A percentile compares a stretch with the other conserved stretches of the same genome.
These are phyloP conservation scores for Curvularia hawaiiensis DNA, from an alignment of 2,329 filamentous ascomycete species.

Conservation along the genomic window DNA sequence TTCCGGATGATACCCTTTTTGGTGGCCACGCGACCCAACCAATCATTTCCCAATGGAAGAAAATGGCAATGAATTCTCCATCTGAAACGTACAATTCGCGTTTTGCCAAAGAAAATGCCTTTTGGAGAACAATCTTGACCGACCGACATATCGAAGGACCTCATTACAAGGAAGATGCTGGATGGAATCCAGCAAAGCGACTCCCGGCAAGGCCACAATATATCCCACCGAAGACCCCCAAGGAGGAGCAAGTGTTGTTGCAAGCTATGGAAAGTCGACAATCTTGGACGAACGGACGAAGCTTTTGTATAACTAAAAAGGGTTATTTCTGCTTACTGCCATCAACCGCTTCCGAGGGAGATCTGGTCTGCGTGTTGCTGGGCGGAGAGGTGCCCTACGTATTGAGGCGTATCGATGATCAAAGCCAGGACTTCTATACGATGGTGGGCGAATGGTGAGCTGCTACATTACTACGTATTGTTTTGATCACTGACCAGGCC, in stretches of 20 bases:
- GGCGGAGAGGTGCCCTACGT: slow-evolving; percentile 3
- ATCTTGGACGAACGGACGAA: not conserved
- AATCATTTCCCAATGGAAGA: not conserved
- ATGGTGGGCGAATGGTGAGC: slow-evolving; percentile 4
- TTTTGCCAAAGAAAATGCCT: not conserved
- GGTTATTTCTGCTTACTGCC: slow-evolving; percentile 1
- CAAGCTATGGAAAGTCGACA: not conserved
- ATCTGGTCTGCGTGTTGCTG: slow-evolving; percentile 1
- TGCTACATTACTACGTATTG: not conserved
- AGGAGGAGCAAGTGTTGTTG: not conserved
- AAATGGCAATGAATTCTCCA: not conserved
- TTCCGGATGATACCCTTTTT: not conserved
- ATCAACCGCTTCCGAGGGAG: not conserved
- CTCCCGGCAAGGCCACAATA: not conserved
- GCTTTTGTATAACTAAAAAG: slow-evolving; percentile 1
- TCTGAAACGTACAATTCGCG: not conserved
- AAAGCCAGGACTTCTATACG: not conserved
- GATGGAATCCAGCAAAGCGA: slow-evolving; percentile 1
- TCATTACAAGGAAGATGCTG: slow-evolving; percentile 3
- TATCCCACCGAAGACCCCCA: not conserved
- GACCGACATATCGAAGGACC: slow-evolving; percentile 1
- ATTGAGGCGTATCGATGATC: not conserved
- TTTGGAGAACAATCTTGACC: slow-evolving; percentile 3
- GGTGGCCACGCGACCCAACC: not conserved
- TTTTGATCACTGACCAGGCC: not conserved